A percentile compares a stretch with the other conserved stretches of the same genome.
Conservation (phyloP, 345 rosid species). For the Syzygium aromaticum region DNA sequence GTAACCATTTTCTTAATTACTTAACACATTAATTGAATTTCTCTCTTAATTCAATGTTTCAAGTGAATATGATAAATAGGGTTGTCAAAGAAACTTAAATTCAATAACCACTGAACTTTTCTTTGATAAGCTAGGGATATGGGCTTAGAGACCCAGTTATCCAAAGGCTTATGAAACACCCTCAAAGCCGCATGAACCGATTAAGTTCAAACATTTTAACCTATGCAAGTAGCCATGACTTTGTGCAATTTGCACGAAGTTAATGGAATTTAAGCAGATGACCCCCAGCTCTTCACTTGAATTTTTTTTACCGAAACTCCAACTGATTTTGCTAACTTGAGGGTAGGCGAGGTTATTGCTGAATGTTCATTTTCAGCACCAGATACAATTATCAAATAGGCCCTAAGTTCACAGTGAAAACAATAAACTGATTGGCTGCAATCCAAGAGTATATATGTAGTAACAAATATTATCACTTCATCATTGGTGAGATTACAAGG, state of each 20-base stretch:
- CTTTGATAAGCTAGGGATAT: neutral
- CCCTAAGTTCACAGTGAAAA: neutral
- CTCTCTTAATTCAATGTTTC: neutral
- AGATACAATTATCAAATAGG: neutral
- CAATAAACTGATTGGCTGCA: neutral
- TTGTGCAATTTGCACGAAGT: neutral
- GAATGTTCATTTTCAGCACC: neutral
- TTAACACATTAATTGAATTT: neutral
- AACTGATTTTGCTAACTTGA: neutral
- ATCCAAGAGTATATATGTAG: neutral
- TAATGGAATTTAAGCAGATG: neutral
- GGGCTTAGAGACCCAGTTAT: neutral
- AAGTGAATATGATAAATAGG: neutral
- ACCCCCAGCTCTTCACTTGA: neutral
- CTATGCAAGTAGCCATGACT: neutral
- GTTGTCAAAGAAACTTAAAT: neutral
- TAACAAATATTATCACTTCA: neutral
- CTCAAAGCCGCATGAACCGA: neutral
- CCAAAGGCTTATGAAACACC: neutral
- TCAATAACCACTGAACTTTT: neutral
- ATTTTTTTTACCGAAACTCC: neutral
- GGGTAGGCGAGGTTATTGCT: neutral
- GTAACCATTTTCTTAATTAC: neutral
- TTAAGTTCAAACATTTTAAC: neutral
- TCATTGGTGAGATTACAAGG: neutral